Conservation (phyloP, 208 protist species). For the Spironucleus salmonicida region DNA sequence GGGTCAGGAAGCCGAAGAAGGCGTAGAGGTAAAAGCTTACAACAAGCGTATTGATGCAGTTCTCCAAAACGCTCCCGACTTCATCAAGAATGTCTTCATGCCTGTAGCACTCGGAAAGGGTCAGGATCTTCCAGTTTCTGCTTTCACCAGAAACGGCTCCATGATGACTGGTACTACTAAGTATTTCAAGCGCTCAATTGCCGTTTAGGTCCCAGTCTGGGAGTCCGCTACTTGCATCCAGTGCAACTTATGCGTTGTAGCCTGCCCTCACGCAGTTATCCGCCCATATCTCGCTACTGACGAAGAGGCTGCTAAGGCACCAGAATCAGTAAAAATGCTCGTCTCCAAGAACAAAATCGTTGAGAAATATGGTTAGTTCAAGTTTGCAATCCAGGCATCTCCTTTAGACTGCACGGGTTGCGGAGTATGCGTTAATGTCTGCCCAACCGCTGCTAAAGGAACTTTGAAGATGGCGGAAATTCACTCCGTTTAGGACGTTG, state of each 20-base stretch:
- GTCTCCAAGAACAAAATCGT: not conserved
- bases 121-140: not conserved
- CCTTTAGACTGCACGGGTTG: constrained; percentile 57
- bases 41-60: not conserved
- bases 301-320: constrained; percentile 27
- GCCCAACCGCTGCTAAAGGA: constrained; percentile 44
- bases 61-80: not conserved
- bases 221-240: constrained; percentile 53
- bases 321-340: not conserved
- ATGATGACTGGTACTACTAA: constrained; percentile 36
- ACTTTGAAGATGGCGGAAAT: constrained; percentile 42
- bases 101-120: not conserved
- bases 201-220: constrained; percentile 51
- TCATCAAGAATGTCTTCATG: constrained; percentile 26
- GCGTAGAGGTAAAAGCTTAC: not conserved
- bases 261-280: constrained; percentile 59
- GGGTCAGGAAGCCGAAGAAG: constrained; percentile 23
- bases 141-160: not conserved
- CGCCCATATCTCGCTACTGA: constrained; percentile 49
- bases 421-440: constrained; percentile 48
- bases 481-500: constrained; percentile 27
- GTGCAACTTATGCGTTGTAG: constrained; percentile 55
- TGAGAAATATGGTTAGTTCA: constrained; percentile 12
- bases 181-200: constrained; percentile 53
- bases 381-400: constrained; percentile 52